Percentiles rank a stretch among this genome's conserved stretches.
Evolutionary conservation across 208 protist genomes (phyloP).

Genomic region (Trypanosoma platydactyli): DNA sequence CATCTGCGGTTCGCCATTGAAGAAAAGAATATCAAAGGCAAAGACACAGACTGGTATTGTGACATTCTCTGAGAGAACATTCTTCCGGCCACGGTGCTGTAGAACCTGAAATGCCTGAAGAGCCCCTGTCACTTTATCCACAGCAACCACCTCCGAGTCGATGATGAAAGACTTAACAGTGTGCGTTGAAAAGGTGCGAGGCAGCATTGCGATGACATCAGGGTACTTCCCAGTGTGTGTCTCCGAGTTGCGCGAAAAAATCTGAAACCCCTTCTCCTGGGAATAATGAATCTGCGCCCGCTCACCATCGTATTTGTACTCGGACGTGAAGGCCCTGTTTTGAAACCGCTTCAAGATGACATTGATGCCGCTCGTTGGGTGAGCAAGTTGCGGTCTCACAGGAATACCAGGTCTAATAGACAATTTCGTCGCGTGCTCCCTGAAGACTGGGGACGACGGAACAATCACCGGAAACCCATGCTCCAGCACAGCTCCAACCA

Average conservation of each 20-base stretch:
- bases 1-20: constrained; percentile 95
- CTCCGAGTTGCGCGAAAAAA: constrained; percentile 99
- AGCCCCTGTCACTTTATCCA: constrained; percentile 82
- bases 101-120: constrained; percentile 97
- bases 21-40: constrained; percentile 99
- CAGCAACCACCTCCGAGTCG: constrained; percentile 98
- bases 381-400: constrained; percentile 99
- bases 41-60: constrained; percentile 98
- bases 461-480: constrained; percentile 80
- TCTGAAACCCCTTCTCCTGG: constrained; percentile 73
- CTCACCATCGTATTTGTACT: constrained; percentile 99
- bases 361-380: constrained; percentile 95
- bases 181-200: constrained; percentile 43
- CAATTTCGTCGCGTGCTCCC: constrained; percentile 43
- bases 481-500: constrained; percentile 62
- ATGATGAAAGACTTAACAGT: constrained; percentile 97
- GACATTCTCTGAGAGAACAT: constrained; percentile 91
- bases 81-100: constrained; percentile 88
- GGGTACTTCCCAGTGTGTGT: constrained; percentile 98
- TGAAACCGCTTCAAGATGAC: constrained; percentile 86
- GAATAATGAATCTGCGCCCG: constrained; percentile 95
- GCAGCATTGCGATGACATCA: constrained; percentile 93
- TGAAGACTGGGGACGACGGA: constrained; percentile 44
- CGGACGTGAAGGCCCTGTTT: constrained; percentile 95
- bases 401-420: constrained; percentile 92